These are phyloP conservation scores for Cucurbita maxima DNA, from an alignment of 306 rosid species.

Conservation along the genomic window DNA sequence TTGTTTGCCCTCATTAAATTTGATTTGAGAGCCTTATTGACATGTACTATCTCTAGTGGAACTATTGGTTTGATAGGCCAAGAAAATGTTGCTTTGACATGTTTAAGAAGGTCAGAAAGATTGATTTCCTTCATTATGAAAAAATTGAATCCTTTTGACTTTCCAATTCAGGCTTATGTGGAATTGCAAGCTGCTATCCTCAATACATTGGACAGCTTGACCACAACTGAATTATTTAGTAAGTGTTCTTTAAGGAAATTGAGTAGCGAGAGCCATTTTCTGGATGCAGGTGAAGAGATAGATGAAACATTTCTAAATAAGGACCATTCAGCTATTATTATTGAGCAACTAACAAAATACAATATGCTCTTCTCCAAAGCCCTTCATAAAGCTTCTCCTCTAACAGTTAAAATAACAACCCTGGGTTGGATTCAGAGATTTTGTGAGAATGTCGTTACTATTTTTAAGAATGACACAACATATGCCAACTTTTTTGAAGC, in stretches of 20 bases:
- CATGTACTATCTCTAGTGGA: slow-evolving; percentile 40
- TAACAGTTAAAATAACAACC: slow-evolving; percentile 53
- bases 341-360: slow-evolving; percentile 54
- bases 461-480: slow-evolving; percentile 21
- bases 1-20: slow-evolving; percentile 57
- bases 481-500: slow-evolving; percentile 29
- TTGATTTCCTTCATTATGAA: slow-evolving; percentile 38
- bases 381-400: slow-evolving; percentile 59
- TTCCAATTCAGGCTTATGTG: slow-evolving; percentile 38
- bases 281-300: slow-evolving; percentile 20
- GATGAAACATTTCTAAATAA: slow-evolving; percentile 15
- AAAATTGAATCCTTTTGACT: slow-evolving; percentile 61
- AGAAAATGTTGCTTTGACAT: slow-evolving; percentile 29
- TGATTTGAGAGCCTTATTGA: slow-evolving; percentile 66
- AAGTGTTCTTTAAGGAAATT: slow-evolving; percentile 35
- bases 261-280: slow-evolving; percentile 15
- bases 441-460: slow-evolving; percentile 52
- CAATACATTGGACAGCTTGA: slow-evolving; percentile 57
- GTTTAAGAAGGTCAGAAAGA: slow-evolving; percentile 47
- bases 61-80: slow-evolving; percentile 37
- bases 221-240: slow-evolving; percentile 40
- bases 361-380: slow-evolving; percentile 39
- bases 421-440: slow-evolving; percentile 59
- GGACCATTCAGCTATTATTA: slow-evolving; percentile 24
- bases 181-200: slow-evolving; percentile 65